Conservation (phyloP, 768 basidiomycete species). For the Lentinula detonsa region DNA sequence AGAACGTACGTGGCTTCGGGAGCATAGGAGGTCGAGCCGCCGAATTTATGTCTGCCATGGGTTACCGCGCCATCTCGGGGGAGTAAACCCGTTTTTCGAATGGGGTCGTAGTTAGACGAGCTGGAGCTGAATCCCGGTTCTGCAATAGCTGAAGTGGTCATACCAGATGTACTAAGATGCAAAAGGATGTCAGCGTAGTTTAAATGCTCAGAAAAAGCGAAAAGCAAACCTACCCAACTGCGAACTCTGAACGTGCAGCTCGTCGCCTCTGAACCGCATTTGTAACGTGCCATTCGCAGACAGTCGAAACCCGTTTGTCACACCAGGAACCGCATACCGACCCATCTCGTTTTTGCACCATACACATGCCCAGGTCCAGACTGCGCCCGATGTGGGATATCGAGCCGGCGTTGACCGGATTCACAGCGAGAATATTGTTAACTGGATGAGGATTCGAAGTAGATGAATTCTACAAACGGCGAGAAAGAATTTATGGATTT, state of each 20-base stretch:
- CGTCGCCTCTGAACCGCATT: constrained; percentile 70
- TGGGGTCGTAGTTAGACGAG: constrained; percentile 51
- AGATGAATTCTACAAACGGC: constrained; percentile 27
- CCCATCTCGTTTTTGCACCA: constrained; percentile 71
- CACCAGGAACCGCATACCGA: constrained; percentile 84
- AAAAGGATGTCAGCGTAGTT: neutral
- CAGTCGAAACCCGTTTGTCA: constrained; percentile 79
- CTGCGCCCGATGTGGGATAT: constrained; percentile 85
- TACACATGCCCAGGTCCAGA: constrained; percentile 82
- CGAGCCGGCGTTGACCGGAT: constrained; percentile 74
- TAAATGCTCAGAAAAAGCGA: neutral
- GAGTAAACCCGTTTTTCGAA: constrained; percentile 66
- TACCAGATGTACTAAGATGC: constrained; percentile 60
- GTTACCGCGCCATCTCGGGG: constrained; percentile 28
- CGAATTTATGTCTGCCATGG: constrained; percentile 18
- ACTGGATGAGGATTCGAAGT: constrained; percentile 66
- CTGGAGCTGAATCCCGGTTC: constrained; percentile 31
- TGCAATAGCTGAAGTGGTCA: constrained; percentile 41
- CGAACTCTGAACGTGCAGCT: constrained; percentile 81
- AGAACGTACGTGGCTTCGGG: constrained; percentile 67
- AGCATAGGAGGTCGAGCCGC: constrained; percentile 8
- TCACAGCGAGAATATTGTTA: constrained; percentile 79
- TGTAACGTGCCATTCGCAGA: constrained; percentile 91
- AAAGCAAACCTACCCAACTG: constrained; percentile 56
- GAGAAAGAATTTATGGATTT: neutral